Base-by-base conservation (phyloP, 306 rosid genomes). In the cucumber (Cucumis sativus) region DNA sequence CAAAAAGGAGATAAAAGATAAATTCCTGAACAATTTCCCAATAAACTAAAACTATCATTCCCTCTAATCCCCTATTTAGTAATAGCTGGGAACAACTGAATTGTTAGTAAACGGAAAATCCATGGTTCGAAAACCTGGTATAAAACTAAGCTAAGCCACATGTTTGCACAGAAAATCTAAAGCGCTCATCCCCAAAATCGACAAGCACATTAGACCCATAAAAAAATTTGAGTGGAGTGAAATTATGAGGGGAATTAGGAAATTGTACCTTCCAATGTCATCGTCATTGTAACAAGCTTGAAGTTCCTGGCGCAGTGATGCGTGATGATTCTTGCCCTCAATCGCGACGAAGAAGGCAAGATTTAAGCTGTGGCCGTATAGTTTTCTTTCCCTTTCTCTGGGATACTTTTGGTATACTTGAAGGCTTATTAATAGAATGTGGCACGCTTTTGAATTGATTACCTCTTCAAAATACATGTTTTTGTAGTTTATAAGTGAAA, bases 251-350 rank as follows among this genome's bases (percentile, higher is more conserved):
- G 10, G 1, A 30, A 28, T 10, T 52, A 12, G 40, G 41, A 40
- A 58, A 37, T 17, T 65, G 62, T 62, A 80, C 86, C 90, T 80
- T 83, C 88, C 58, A 87, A 73, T 39, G 88, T 84, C 90, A 87
- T 87, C 82, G 88, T 79, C 90, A 87, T 87, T 70, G 17, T 51
- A 30, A 4, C 41, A 7, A 71, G 78, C 7, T 52, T 12, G 37
- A 54, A 33, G 17, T 40, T 54, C 78, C 37, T 10, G 71, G 73
- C 28, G 37, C 83, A 61, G 82, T 62, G 76, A 62, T 74, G 78
- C 80, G 81, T 77, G 21, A 82, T 67, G 79, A 75, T 20, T 37
- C 54, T 60, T 30, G 76, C 68, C 56, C 79, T 8, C 55, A 21
- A 75, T 75, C 69, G 69, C 79, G 55, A 56, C 79, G 55, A 28